Evolutionary conservation across 495 filamentous ascomycete genomes (phyloP).

Genomic region (Talaromyces thailandensis): DNA sequence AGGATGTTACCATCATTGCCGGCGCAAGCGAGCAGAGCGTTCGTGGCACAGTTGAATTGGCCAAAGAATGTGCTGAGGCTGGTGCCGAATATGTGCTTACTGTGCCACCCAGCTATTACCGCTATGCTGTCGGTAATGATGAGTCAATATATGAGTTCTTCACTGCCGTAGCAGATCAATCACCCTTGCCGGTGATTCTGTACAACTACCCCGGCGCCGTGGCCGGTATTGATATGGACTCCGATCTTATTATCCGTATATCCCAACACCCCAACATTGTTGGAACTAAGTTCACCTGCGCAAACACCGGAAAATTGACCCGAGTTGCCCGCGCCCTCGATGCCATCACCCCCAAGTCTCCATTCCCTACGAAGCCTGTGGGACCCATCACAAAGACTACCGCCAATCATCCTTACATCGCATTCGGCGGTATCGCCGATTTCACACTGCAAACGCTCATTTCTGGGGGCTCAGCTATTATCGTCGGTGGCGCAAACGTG

Average conservation of each 20-base stretch:
- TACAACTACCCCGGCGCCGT: conserved; percentile 92
- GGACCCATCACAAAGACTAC: conserved; percentile 23
- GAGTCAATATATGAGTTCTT: conserved; percentile 70
- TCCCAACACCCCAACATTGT: conserved; percentile 76
- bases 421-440: conserved; percentile 82
- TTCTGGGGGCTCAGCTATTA: conserved; percentile 74
- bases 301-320: conserved; percentile 81
- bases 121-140: conserved; percentile 63
- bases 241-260: conserved; percentile 73
- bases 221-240: conserved; percentile 88
- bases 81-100: conserved; percentile 74
- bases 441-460: conserved; percentile 77
- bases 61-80: conserved; percentile 54
- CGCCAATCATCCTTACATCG: conserved; percentile 60
- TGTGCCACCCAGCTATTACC: conserved; percentile 79
- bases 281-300: conserved; percentile 87
- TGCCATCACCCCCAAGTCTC: conserved; percentile 52
- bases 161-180: conserved; percentile 62
- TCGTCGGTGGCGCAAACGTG: conserved; percentile 82
- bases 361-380: conserved; percentile 20
- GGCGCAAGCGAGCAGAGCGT: conserved; percentile 74
- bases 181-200: conserved; percentile 69
- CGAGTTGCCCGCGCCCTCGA: conserved; percentile 70
- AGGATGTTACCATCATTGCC: conserved; percentile 67
- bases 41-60: conserved; percentile 64